A percentile compares a stretch with the other conserved stretches of the same genome.
Conservation (phyloP, 306 rosid genomes). For the Trifolium fragiferum region DNA sequence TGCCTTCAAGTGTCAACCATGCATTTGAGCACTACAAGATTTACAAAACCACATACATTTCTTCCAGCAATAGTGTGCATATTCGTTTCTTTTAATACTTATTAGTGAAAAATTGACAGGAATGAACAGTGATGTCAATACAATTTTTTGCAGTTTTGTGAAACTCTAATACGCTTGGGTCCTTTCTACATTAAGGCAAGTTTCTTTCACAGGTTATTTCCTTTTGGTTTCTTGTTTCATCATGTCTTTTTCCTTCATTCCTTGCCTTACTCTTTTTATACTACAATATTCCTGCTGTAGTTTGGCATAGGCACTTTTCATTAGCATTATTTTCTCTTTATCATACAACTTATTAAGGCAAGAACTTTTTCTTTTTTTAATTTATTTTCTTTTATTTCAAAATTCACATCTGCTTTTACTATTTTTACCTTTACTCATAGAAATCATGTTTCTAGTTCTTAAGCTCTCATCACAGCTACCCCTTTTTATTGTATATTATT, state of each 20-base stretch:
- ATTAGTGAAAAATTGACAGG: constrained; percentile 38
- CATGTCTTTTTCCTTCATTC: constrained; percentile 10
- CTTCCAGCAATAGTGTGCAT: constrained; percentile 27
- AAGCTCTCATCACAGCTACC: constrained; percentile 3
- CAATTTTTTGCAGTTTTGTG: constrained; percentile 84
- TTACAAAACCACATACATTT: constrained; percentile 27
- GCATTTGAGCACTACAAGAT: constrained; percentile 13
- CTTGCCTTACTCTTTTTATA: constrained; percentile 25
- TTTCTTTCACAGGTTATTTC: constrained; percentile 41
- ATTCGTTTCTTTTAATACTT: constrained; percentile 39
- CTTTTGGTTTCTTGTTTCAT: constrained; percentile 32
- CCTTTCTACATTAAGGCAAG: constrained; percentile 98
- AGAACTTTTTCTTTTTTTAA: neutral
- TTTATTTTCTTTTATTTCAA: constrained; percentile 23
- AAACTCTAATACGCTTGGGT: constrained; percentile 91
- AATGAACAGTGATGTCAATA: constrained; percentile 45
- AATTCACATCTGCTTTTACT: constrained; percentile 7
- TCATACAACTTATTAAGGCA: constrained; percentile 24
- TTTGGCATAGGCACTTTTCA: constrained; percentile 27
- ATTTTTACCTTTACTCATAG: constrained; percentile 33
- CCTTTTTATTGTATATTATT: constrained; percentile 20
- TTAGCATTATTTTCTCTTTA: constrained; percentile 31
- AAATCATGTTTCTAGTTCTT: constrained; percentile 27
- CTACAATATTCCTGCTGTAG: constrained; percentile 23
- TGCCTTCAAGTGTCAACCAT: constrained; percentile 20